A percentile compares a stretch with the other conserved stretches of the same genome.
Conservation (phyloP, 768 basidiomycete species). For the Phylloporus arenicola region DNA sequence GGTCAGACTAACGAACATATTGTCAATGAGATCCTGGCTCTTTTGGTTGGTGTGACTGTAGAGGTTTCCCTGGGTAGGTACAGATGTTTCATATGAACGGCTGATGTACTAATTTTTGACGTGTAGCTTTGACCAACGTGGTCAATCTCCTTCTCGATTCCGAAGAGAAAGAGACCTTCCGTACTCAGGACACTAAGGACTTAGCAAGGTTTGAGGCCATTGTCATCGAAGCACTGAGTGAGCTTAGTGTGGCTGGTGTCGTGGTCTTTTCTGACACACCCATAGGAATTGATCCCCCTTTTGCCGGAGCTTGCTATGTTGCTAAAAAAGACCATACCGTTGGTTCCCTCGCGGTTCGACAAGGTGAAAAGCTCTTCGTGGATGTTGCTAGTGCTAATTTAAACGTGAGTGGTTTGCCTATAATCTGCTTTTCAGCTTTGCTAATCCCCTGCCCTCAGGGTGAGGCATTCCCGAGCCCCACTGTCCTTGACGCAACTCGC, state of each 20-base stretch:
- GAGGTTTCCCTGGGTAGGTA: constrained; percentile 63
- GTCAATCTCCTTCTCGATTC: constrained; percentile 60
- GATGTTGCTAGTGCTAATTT: constrained; percentile 52
- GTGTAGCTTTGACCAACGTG: constrained; percentile 56
- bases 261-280: constrained; percentile 1
- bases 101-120: neutral
- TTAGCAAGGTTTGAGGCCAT: constrained; percentile 46
- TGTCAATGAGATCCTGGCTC: constrained; percentile 64
- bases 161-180: constrained; percentile 36
- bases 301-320: constrained; percentile 62
- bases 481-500: constrained; percentile 41
- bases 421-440: neutral
- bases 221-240: constrained; percentile 65
- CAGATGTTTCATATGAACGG: neutral
- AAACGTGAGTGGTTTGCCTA: constrained; percentile 42
- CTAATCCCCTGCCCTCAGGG: constrained; percentile 32
- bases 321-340: constrained; percentile 43
- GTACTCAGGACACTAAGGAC: constrained; percentile 33
- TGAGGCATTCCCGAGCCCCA: constrained; percentile 47
- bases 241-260: constrained; percentile 24
- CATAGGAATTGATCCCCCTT: constrained; percentile 66
- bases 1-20: constrained; percentile 56
- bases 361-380: constrained; percentile 56
- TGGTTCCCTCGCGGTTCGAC: constrained; percentile 37
- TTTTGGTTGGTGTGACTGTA: constrained; percentile 61